These are phyloP conservation scores for Fagus crenata DNA, from an alignment of 306 rosid species.

Conservation along the genomic window DNA sequence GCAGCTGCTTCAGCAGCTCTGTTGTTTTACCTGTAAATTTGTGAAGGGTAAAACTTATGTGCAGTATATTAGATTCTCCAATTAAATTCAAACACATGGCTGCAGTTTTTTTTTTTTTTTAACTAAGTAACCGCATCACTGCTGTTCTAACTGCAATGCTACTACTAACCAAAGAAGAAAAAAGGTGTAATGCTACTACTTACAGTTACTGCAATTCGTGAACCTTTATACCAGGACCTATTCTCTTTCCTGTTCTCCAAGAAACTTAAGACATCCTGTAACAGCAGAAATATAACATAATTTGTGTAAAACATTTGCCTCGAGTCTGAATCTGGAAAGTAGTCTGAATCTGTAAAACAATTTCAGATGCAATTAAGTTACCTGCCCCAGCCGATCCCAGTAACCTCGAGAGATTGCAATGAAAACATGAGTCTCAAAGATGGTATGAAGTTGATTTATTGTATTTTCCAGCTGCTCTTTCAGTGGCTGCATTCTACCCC, in stretches of 20 bases:
- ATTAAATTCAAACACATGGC: no score
- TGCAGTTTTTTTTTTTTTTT: no score
- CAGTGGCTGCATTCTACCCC: conserved; percentile 77
- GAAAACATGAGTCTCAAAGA: conserved; percentile 75
- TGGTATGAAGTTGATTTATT: conserved; percentile 64
- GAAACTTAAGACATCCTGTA: conserved; percentile 88
- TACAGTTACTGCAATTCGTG: conserved; percentile 80
- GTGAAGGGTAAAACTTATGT: no score
- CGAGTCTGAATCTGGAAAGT: background rate
- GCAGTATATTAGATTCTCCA: no score
- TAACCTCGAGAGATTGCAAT: conserved; percentile 81
- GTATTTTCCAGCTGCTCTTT: conserved; percentile 70
- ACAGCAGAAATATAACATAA: conserved; percentile 16
- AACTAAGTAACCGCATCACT: background rate
- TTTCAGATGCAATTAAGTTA: conserved; percentile 25
- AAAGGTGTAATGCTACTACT: conserved; percentile 35
- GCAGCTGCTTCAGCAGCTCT: no score
- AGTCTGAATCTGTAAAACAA: background rate
- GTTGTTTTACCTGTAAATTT: no score
- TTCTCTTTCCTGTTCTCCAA: conserved; percentile 94
- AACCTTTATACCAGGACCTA: conserved; percentile 91
- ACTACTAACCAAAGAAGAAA: conserved; percentile 6
- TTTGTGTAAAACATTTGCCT: conserved; percentile 9
- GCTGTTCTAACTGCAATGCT: conserved; percentile 6
- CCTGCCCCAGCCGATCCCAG: conserved; percentile 99